A percentile compares a stretch with the other conserved stretches of the same genome.
These are phyloP conservation scores for Candida freyschussii DNA, from an alignment of 1,139 yeast species.

Conservation along the genomic window DNA sequence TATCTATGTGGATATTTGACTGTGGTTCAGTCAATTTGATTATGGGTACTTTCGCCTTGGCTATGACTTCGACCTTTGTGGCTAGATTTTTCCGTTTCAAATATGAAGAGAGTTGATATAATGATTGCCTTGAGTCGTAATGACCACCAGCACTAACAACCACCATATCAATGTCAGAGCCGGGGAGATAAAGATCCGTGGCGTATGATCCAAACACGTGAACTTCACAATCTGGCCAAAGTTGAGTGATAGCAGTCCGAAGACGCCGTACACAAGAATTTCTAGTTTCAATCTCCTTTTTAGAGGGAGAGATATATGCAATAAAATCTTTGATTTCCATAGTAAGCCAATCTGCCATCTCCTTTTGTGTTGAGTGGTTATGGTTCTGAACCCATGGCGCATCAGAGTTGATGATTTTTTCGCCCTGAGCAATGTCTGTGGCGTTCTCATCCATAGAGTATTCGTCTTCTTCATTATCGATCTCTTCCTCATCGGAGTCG, in stretches of 20 bases:
- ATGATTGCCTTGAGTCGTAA: conserved; percentile 60
- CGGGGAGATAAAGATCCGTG: conserved; percentile 89
- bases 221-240: conserved; percentile 81
- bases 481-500: conserved; percentile 33
- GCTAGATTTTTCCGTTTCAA: conserved; percentile 63
- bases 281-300: conserved; percentile 65
- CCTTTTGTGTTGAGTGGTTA: conserved; percentile 68
- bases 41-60: conserved; percentile 92
- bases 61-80: conserved; percentile 75
- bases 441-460: conserved; percentile 27
- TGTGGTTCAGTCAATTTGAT: conserved; percentile 81
- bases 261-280: conserved; percentile 62
- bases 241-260: conserved; percentile 47
- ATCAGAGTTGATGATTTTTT: conserved; percentile 32
- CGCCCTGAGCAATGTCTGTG: conserved; percentile 14
- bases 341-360: conserved; percentile 83
- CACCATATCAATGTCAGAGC: conserved; percentile 96
- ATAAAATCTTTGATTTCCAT: conserved; percentile 85
- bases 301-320: conserved; percentile 81
- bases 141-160: conserved; percentile 61
- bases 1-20: conserved; percentile 75
- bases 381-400: conserved; percentile 81
- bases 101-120: conserved; percentile 72
- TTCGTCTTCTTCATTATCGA: conserved; percentile 33
- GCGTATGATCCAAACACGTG: conserved; percentile 96